Base-by-base conservation (phyloP, 495 filamentous ascomycete genomes). In the Lichina pygmaea region DNA sequence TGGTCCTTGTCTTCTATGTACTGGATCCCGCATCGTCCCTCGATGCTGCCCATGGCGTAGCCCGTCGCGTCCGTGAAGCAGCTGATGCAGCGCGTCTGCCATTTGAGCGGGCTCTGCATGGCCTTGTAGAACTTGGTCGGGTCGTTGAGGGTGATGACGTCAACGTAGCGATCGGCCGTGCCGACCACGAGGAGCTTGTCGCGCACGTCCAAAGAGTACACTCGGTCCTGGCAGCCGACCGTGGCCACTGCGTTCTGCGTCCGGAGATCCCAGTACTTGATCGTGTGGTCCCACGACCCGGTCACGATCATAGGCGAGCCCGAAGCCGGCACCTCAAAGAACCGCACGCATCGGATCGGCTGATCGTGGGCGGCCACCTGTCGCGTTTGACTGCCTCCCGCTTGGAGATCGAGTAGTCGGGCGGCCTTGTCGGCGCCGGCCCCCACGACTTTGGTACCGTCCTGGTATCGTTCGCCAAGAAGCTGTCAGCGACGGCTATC, bases 201-300 rank as follows among this genome's bases (percentile, higher is more conserved):
- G 52, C 75, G 71, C 13, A 81, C 74, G 58, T 93, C 84, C 71
- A 94, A 78, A 33, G 73, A 71, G 64, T 92, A 94, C 41, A 93
- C 68, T 43, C 85, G 74, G 51, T 94, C 83, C 48, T 77, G 75
- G 49, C 75, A 76, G 16, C 70, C 60, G 4, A 93, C 51, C 7
- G 62, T 62, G 6, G 68, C 79, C 43, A 78, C 72, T 9, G 82
- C 71, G 10, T 58, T 65, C 34, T 63, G 58, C 49, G 70, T 65
- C 13, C 84, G 75, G 43, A 93, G 58, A 57, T 95, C 86, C 86
- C 86, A 95, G 62, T 86, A 92, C 58, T 89, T 93, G 59, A 95
- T 63, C 2, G 75, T 89, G 65, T 89, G 91, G 62, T 95, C 86
- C 86, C 86, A 95, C 3, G 79, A 85, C 34, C 86, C 86, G 2